Evolutionary conservation across 176 grass and related monocot genomes (phyloP).

Genomic region (Neostapfia colusana): DNA sequence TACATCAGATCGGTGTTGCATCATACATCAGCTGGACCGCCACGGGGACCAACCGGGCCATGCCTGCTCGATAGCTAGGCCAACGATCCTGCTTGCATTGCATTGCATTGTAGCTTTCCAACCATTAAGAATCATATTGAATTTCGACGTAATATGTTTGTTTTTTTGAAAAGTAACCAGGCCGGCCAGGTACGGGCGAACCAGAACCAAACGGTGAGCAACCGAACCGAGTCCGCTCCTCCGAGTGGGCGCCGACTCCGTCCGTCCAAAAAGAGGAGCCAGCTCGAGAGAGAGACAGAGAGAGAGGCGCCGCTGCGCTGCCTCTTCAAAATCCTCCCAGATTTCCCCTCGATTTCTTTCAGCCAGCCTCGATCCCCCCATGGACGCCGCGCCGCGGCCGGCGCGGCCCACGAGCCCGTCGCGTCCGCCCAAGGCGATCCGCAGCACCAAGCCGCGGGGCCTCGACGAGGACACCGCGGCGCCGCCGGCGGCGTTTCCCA

Average conservation of each 20-base stretch:
- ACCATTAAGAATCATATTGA: too few species aligned
- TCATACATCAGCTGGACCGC: too few species aligned
- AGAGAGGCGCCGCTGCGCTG: constrained; percentile 25
- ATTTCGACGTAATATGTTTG: too few species aligned
- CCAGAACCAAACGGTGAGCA: too few species aligned
- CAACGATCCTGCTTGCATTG: too few species aligned
- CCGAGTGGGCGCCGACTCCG: constrained; percentile 40
- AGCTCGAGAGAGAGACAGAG: background rate
- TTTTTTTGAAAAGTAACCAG: too few species aligned
- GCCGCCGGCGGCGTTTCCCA: constrained; percentile 45
- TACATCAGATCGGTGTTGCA: too few species aligned
- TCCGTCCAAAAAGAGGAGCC: constrained; percentile 47
- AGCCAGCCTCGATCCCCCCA: constrained; percentile 22
- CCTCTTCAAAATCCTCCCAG: constrained; percentile 29
- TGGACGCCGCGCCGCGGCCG: constrained; percentile 26
- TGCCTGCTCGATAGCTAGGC: too few species aligned
- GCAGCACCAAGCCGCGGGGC: constrained; percentile 76
- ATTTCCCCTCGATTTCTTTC: constrained; percentile 20
- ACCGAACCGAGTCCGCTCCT: background rate
- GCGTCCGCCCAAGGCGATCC: constrained; percentile 66
- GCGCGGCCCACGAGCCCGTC: constrained; percentile 66
- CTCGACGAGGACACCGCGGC: constrained; percentile 87
- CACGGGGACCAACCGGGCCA: too few species aligned
- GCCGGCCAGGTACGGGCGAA: too few species aligned
- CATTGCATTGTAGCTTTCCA: too few species aligned